Evolutionary conservation across 1,284 basidiomycete species (phyloP), one percentile per base, ranked within the genome.

Genomic region (Xanthoconium separans): DNA sequence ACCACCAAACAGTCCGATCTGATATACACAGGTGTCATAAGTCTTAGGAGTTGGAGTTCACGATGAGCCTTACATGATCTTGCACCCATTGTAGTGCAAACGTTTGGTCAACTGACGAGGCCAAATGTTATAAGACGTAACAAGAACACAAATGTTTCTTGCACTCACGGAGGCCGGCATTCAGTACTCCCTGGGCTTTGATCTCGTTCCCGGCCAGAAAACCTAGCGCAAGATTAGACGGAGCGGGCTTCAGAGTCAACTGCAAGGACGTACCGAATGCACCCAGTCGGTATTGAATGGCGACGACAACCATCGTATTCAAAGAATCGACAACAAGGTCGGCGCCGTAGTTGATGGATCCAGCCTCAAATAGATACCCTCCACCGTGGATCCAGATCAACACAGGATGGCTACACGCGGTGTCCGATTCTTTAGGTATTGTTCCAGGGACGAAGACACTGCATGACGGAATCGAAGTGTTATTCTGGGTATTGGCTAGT

Each of bases 261-360:
- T 7, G 12, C 20, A 27, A 30, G 6, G 22, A 12, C 58, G 24
- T 53, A 71, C 78, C 77, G 44, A 74, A 77, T n/a, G 71, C 56
- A 3, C 77, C 77, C 0, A 78, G 61, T 20, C 75, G 68, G 54
- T 77, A 77, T 58, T 77, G 75, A 18, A 75, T 67, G 11, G 67
- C 51, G 4, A 78, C 74, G 2, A 66, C 68, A 1, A 79, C 53
- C 13, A 73, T 61, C 6, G 65, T 64, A n/a, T 69, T 55, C 40
- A 58, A 10, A 9, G 66, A 65, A 37, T 64, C 55, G 13, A 27
- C 29, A 5, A 66, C n/a, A 8, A 63, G 58, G 44, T 63, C 50
- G 2, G 33, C 54, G 2, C 65, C 63, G 15, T 65, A 2, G 24
- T 47, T 50, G 4, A 54, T 55, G 11, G 31, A 54, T 18, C 56